Conservation (phyloP, 331 rosid genomes). For the Phaseolus coccineus region DNA sequence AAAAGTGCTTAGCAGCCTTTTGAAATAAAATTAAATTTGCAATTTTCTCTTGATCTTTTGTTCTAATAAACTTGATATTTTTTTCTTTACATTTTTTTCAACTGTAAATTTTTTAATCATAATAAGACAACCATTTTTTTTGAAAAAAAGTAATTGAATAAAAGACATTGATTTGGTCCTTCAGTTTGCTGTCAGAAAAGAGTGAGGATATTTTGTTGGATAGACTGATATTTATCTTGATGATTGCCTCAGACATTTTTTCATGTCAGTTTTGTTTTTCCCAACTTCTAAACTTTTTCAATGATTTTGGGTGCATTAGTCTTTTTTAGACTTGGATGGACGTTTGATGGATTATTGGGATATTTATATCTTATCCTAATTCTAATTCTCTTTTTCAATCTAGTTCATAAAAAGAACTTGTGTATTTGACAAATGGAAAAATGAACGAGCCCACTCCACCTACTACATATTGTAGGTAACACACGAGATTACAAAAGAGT, state of each 20-base stretch:
- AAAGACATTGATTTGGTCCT: neutral
- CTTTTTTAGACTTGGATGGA: neutral
- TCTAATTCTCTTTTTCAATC: neutral
- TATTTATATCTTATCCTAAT: neutral
- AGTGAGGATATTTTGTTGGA: conserved; percentile 11
- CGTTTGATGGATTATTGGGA: neutral
- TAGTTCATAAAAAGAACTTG: neutral
- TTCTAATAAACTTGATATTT: neutral
- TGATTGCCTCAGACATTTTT: neutral
- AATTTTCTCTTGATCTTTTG: neutral
- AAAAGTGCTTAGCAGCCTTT: conserved; percentile 22
- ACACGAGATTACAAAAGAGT: neutral
- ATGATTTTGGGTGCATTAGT: neutral
- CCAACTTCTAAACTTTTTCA: conserved; percentile 10
- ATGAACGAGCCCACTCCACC: neutral
- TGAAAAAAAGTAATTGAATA: neutral
- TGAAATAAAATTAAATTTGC: conserved; percentile 7
- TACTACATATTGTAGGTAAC: neutral
- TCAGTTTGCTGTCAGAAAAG: neutral
- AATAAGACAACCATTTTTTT: neutral
- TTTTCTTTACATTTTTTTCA: neutral
- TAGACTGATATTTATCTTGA: neutral
- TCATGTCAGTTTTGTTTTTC: neutral
- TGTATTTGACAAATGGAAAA: conserved; percentile 11
- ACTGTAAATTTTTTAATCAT: neutral